Base-by-base conservation (phyloP, 1,284 basidiomycete species). In the Limonomyces culmigenus region DNA sequence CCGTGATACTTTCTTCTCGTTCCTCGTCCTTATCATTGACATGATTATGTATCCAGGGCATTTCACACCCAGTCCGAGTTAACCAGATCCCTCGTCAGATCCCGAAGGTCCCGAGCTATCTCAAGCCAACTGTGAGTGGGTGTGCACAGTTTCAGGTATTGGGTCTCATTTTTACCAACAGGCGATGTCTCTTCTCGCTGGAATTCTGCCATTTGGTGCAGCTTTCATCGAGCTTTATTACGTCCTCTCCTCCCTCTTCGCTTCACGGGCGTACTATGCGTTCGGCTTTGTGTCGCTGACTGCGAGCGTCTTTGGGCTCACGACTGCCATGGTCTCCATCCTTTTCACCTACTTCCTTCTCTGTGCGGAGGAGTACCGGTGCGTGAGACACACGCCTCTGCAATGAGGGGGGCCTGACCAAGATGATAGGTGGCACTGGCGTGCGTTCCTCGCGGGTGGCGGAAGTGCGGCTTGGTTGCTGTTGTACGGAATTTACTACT, bases 161-260 rank as follows among this genome's bases (percentile, higher is more conserved):
- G 16, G 35, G 35, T 40, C 44, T 38, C 45, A 5, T 40, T 15
- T 14, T 3, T 29, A 21, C 29, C 45, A 42, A 27, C 50, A 88
- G 71, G 71, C 75, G 12, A 68, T 84, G 2, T 73, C 81, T 0
- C 52, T 96, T 15, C 69, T 97, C 16, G 79, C 85, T 33, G 93
- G 93, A 16, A 79, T 96, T 42, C 66, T 97, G 21, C 92, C 93
- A 0, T 97, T 96, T 46, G 88, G 84, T 38, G 91, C 92, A 31
- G 91, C 88, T 1, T 96, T 96, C 50, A 84, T 97, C 43, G 93
- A 97, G 55, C 63, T 96, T 11, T 96, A 91, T 58, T 96, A 92
- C 53, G 78, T 96, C 34, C 67, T 97, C 44, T 89, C 88, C 14
- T 86, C 80, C 47, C 65, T 97, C 31, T 98, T 97, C 48, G 92